Base-by-base conservation (phyloP, 2,329 filamentous ascomycete genomes). In the Bipolaris bicolor region DNA sequence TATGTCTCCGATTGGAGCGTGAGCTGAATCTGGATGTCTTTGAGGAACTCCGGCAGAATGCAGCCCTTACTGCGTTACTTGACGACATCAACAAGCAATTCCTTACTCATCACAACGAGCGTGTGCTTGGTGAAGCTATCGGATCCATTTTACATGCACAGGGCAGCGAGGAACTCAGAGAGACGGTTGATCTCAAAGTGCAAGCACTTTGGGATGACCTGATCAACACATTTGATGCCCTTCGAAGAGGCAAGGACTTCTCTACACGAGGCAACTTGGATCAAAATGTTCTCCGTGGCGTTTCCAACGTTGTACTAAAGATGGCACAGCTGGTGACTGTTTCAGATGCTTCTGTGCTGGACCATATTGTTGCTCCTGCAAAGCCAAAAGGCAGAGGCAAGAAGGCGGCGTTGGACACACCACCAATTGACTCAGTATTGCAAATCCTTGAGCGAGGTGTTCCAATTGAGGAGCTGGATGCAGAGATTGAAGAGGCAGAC, bases 11-110 rank as follows among this genome's bases (percentile, higher is more conserved):
- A 31, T 81, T 99, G 41, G 91, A 96, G 72, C 91, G 94, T 70
- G 86, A 91, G 37, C 86, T 99, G 20, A 91, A 97, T 64, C 83
- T 97, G 1, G 90, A 94, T 39, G 86, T 93, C 20, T 96, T 98
- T 71, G 89, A 93, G 71, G 91, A 96, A 69, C 81, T 98, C 36
- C 89, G 93, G 49, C 92, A 97, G 73, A 92, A 96, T 64, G 87
- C 91, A 0, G 88, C 89, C 1, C 96, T 96, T 71, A 86, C 88
- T 6, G 87, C 89, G 20, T 80, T 98, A 29, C 81, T 99, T 1
- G 92, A 97, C 65, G 93, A 97, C 69, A 92, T 98, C 66, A 92
- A 91, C 75, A 92, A 91, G 56, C 95, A 99, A 68, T 98, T 99
- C 78, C 88, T 90, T 67, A 88, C 92, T n/a, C 95, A 99, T 71